phyloP scores from a whole-genome alignment of 2,329 filamentous ascomycete species.

The Colletotrichum chrysophilum region DNA sequence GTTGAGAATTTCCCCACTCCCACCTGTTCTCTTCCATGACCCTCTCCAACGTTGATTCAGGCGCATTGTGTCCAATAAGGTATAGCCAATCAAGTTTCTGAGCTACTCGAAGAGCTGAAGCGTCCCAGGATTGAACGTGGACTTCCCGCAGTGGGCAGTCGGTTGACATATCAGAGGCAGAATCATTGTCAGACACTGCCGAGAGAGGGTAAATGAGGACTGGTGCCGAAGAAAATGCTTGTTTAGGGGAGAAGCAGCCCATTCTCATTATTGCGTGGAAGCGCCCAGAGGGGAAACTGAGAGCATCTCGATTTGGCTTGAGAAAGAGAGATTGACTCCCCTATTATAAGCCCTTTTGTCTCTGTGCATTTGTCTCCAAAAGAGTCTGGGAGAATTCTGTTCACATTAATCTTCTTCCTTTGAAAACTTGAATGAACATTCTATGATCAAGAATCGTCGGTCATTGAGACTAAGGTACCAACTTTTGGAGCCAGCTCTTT shows the following conservation, averaged over 20 bases:
- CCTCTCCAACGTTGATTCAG: background rate
- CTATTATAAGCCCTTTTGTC: accelerated
- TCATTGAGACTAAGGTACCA: background rate
- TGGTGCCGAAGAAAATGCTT: background rate
- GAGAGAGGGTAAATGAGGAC: background rate
- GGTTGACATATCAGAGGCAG: background rate
- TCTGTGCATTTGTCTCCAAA: accelerated
- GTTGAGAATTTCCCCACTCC: background rate
- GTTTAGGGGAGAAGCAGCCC: background rate
- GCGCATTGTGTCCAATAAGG: accelerated
- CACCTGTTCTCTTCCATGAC: background rate
- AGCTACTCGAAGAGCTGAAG: background rate
- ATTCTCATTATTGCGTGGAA: background rate
- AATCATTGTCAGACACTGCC: background rate
- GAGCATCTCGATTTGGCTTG: background rate
- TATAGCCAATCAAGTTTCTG: background rate
- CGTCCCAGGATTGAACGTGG: background rate
- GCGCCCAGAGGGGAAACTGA: background rate
- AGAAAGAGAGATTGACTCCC: accelerated
- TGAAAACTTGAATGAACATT: background rate
- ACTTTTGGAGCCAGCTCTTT: background rate
- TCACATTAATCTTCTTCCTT: background rate
- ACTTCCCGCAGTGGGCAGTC: background rate
- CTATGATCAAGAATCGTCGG: background rate
- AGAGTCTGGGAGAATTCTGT: accelerated